Conservation (phyloP, 306 rosid genomes). For the Quercus aquifolioides region DNA sequence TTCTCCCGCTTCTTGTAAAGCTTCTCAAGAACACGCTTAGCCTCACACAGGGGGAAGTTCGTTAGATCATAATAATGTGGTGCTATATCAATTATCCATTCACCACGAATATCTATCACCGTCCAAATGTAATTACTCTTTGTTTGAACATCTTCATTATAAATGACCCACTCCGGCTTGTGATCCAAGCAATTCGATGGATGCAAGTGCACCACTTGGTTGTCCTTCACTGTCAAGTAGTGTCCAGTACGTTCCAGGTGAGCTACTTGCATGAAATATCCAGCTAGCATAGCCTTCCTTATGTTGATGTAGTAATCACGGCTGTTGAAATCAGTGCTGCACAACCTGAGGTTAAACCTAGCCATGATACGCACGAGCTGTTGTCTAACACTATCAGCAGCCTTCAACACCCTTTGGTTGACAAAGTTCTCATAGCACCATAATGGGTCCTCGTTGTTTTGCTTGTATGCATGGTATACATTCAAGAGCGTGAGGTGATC, state of each 20-base stretch:
- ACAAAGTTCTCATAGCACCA: slow-evolving; percentile 89
- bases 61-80: slow-evolving; percentile 79
- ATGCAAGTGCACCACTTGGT: slow-evolving; percentile 96
- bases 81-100: slow-evolving; percentile 89
- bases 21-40: slow-evolving; percentile 79
- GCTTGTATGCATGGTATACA: slow-evolving; percentile 95
- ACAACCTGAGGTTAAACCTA: slow-evolving; percentile 75
- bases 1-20: slow-evolving; percentile 84
- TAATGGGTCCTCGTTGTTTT: slow-evolving; percentile 78
- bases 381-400: slow-evolving; percentile 89
- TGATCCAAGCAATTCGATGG: slow-evolving; percentile 97
- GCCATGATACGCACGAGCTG: slow-evolving; percentile 88
- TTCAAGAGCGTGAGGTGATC: slow-evolving; percentile 95
- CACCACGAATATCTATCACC: slow-evolving; percentile 84
- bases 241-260: slow-evolving; percentile 80
- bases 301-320: slow-evolving; percentile 88
- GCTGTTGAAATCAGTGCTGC: slow-evolving; percentile 89
- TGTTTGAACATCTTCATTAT: slow-evolving; percentile 82
- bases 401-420: slow-evolving; percentile 70
- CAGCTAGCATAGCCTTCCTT: slow-evolving; percentile 93
- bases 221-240: slow-evolving; percentile 66
- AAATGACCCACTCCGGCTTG: slow-evolving; percentile 96
- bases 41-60: slow-evolving; percentile 91
- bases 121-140: slow-evolving; percentile 87
- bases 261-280: slow-evolving; percentile 98